Percentiles rank a stretch among this genome's conserved stretches.
These are phyloP conservation scores for Saccharomyces hybrid DNA, from an alignment of 1,139 yeast species.

Conservation along the genomic window DNA sequence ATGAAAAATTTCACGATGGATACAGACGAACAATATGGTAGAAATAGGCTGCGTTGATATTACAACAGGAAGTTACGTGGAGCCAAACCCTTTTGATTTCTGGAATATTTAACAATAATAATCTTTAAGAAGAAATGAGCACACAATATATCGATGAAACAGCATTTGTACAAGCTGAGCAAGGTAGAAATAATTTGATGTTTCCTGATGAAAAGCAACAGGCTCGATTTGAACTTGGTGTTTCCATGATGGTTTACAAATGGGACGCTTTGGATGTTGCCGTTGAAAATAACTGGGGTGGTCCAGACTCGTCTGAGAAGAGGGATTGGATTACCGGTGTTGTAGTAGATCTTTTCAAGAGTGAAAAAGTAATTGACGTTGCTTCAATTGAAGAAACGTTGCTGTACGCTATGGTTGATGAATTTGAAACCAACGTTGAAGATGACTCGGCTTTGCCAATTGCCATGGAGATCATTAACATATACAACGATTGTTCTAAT, in stretches of 20 bases:
- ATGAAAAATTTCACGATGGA: background rate
- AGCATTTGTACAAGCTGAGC: slow-evolving; percentile 35
- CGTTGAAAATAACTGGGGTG: slow-evolving; percentile 97
- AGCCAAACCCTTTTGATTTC: background rate
- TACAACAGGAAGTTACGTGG: background rate
- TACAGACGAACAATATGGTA: background rate
- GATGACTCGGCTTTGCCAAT: slow-evolving; percentile 79
- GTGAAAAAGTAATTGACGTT: slow-evolving; percentile 57
- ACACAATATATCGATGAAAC: slow-evolving; percentile 18
- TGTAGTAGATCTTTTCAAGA: slow-evolving; percentile 66
- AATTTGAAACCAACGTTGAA: slow-evolving; percentile 80
- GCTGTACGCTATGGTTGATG: slow-evolving; percentile 87
- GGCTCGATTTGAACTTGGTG: slow-evolving; percentile 87
- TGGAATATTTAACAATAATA: background rate
- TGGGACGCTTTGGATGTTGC: slow-evolving; percentile 91
- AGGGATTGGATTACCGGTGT: slow-evolving; percentile 92
- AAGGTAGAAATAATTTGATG: slow-evolving; percentile 36
- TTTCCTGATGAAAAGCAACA: slow-evolving; percentile 61
- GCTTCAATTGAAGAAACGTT: slow-evolving; percentile 78
- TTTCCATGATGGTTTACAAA: slow-evolving; percentile 74
- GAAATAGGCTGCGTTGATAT: background rate
- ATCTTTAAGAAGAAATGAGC: slow-evolving; percentile 9
- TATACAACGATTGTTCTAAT: slow-evolving; percentile 56
- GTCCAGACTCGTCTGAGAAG: slow-evolving; percentile 80
- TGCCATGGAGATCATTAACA: slow-evolving; percentile 55